These are phyloP conservation scores for Phascolomyces articulosus DNA, from an alignment of 371 early-diverging fungal genomes.

Conservation along the genomic window DNA sequence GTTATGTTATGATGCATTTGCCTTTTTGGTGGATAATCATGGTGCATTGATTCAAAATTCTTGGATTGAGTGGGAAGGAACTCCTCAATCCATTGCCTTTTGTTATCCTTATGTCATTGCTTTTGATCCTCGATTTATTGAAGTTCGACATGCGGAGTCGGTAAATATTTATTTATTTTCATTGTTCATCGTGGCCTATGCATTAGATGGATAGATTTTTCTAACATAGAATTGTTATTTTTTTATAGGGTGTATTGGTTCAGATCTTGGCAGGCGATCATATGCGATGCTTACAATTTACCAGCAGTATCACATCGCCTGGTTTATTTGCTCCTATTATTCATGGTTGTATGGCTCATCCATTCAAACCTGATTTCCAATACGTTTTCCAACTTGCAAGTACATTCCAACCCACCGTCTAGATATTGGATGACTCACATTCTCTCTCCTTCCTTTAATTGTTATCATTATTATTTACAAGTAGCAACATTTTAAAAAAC, in stretches of 20 bases:
- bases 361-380: constrained; percentile 33
- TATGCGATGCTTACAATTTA: constrained; percentile 26
- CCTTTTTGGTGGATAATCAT: constrained; percentile 79
- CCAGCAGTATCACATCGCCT: constrained; percentile 13
- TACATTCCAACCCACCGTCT: constrained; percentile 10
- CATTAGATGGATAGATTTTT: too few species aligned
- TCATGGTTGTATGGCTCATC: constrained; percentile 36
- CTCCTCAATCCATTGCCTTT: constrained; percentile 60
- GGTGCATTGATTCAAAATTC: constrained; percentile 25
- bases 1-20: constrained; percentile 88
- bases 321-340: constrained; percentile 24
- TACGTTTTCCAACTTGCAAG: constrained; percentile 28
- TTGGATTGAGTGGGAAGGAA: constrained; percentile 52
- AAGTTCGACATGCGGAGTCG: constrained; percentile 79
- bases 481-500: too few species aligned
- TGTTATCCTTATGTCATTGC: constrained; percentile 82
- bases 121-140: constrained; percentile 81
- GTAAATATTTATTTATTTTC: constrained; percentile 30
- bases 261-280: constrained; percentile 36
- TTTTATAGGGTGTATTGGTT: constrained; percentile 27
- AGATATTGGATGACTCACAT: too few species aligned
- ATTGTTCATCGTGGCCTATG: too few species aligned
- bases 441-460: too few species aligned
- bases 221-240: too few species aligned
- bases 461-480: too few species aligned